Conservation (phyloP, 805 yeast genomes). For the Cyberlindnera xylosilytica region DNA sequence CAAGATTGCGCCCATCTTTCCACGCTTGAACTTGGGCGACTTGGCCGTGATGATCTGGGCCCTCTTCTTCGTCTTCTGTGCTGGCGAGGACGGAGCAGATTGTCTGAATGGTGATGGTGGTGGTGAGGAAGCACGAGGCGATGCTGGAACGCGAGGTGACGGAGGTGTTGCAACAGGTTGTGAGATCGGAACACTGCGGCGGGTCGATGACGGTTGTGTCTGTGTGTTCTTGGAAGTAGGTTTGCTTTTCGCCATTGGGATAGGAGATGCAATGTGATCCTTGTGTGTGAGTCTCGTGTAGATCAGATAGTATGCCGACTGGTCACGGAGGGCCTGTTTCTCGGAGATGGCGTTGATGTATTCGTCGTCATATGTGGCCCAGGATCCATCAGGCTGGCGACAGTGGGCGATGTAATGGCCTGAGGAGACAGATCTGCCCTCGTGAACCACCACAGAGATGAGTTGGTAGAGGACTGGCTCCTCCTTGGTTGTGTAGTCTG, state of each 20-base stretch:
- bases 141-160: not conserved
- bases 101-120: not conserved
- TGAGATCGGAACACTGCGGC: too few species aligned
- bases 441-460: slow-evolving; percentile 85
- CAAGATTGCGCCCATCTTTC: slow-evolving; percentile 14
- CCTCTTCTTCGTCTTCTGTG: not conserved
- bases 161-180: too few species aligned
- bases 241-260: not conserved
- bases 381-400: slow-evolving; percentile 85
- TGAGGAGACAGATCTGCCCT: slow-evolving; percentile 85
- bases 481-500: slow-evolving; percentile 51
- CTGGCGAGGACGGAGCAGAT: not conserved
- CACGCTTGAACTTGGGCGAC: slow-evolving; percentile 11
- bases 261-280: slow-evolving; percentile 22
- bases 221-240: too few species aligned
- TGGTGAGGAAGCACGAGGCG: not conserved
- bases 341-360: slow-evolving; percentile 72
- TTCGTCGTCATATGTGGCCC: slow-evolving; percentile 96
- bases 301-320: slow-evolving; percentile 85
- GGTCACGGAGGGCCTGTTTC: slow-evolving; percentile 71
- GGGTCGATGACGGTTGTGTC: too few species aligned
- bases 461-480: slow-evolving; percentile 63
- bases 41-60: not conserved
- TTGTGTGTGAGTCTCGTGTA: slow-evolving; percentile 75
- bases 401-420: slow-evolving; percentile 94